These are phyloP conservation scores for Phragmites australis DNA, from an alignment of 176 grass and related monocot genomes.

Conservation along the genomic window DNA sequence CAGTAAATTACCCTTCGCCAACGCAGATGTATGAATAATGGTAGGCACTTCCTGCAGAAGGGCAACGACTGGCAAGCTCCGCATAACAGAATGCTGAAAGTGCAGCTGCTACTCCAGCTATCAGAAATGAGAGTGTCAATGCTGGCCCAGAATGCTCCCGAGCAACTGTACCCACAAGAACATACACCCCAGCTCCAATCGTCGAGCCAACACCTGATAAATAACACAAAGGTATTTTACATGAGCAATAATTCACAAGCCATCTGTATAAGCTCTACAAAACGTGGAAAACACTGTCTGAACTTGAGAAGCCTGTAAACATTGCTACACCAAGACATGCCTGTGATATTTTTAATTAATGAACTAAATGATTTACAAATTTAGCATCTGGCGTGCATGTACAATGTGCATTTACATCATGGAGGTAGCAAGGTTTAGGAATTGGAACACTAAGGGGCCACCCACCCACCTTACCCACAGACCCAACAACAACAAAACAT, in stretches of 20 bases:
- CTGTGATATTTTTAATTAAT: background rate
- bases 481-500: constrained; percentile 28
- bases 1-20: constrained; percentile 75
- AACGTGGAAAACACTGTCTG: background rate
- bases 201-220: constrained; percentile 81
- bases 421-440: background rate
- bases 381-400: background rate
- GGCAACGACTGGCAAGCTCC: constrained; percentile 86
- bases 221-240: background rate
- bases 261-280: background rate
- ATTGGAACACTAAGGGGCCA: background rate
- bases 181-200: constrained; percentile 81
- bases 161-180: constrained; percentile 82
- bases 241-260: background rate
- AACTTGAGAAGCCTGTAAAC: background rate
- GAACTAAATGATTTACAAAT: background rate
- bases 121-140: constrained; percentile 70
- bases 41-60: constrained; percentile 84
- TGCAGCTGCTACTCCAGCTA: constrained; percentile 77
- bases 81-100: constrained; percentile 89
- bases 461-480: background rate
- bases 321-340: background rate
- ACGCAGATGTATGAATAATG: constrained; percentile 92
- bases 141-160: constrained; percentile 76
- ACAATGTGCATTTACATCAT: background rate